A percentile compares a stretch with the other conserved stretches of the same genome.
phyloP scores from a whole-genome alignment of 2,329 filamentous ascomycete genomes.

The Colletotrichum tanaceti region DNA sequence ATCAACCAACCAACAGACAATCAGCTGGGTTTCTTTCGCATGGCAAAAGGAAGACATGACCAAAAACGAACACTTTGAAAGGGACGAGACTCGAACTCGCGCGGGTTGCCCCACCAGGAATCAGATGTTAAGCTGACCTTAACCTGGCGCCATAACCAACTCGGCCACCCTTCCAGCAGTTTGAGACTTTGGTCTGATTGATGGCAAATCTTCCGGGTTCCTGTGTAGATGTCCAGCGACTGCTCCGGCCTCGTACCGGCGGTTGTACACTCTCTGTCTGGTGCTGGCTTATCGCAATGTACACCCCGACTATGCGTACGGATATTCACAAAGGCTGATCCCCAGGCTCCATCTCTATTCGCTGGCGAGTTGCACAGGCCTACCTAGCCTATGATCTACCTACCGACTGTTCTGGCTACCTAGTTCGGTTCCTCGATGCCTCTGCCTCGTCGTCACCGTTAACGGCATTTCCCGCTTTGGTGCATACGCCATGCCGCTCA shows the following conservation, averaged over 20 bases:
- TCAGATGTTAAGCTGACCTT: conserved; percentile 39
- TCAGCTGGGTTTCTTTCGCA: too few species aligned
- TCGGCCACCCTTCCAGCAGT: conserved; percentile 31
- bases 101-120: conserved; percentile 41
- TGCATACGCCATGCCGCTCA: background rate
- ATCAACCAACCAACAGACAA: too few species aligned
- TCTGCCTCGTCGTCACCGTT: background rate
- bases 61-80: conserved; percentile 10
- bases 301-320: too few species aligned
- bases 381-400: too few species aligned
- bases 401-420: background rate
- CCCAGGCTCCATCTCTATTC: background rate
- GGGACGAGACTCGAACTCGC: conserved; percentile 41
- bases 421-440: background rate
- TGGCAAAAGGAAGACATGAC: too few species aligned
- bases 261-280: too few species aligned
- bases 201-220: rapidly evolving
- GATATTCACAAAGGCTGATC: too few species aligned
- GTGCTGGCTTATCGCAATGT: background rate
- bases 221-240: background rate
- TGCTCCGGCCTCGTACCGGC: background rate
- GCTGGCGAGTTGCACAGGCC: background rate
- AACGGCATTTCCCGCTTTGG: background rate
- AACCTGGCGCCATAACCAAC: conserved; percentile 41
- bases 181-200: background rate